Base-by-base conservation (phyloP, 306 rosid genomes). In the Citrullus mucosospermus region DNA sequence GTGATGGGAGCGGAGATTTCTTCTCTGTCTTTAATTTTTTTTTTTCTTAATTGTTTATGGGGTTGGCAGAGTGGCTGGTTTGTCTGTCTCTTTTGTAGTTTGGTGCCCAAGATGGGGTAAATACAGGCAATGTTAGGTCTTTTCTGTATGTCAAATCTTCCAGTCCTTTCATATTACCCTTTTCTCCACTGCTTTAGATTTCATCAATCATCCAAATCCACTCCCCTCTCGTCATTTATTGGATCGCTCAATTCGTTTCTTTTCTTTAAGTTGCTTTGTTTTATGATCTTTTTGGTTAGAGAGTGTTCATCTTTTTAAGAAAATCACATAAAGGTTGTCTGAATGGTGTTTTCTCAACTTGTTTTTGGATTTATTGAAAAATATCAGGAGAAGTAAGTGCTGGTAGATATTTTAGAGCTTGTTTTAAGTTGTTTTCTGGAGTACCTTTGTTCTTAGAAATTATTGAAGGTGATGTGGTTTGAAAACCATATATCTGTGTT, bases 171-270 rank as follows among this genome's bases (percentile, higher is more conserved):
- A 20, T 17, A 50, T 81, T 81, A 74, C 79, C 63, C 67, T 85
- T 80, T 59, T 51, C 72, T 54, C 68, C 71, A 83, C 66, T 85
- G 55, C 63, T 66, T 80, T 65, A 63, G 82, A 53, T 50, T 84
- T 69, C 50, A 72, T 79, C 79, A 62, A 61, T 71, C 81, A 78
- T 25, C 77, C 77, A 72, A 50, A 72, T 72, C 43, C 57, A 71
- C 56, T 10, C n/a, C 41, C 60, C 25, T 15, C 39, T 15, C 77
- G 32, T 28, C 59, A 50, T 71, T 71, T 71, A 22, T 48, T 48
- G 77, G 77, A 50, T 30, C 59, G 13, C 28, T 30, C 60, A 44
- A 70, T 70, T 70, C 43, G n/a, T 48, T 72, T 50, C 25, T 7
- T 28, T 16, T 43, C 25, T 68, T n/a, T 43, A 68, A 41, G 5